Conservation (phyloP, 1,284 basidiomycete species). For the Phaffia rhodozyma region DNA sequence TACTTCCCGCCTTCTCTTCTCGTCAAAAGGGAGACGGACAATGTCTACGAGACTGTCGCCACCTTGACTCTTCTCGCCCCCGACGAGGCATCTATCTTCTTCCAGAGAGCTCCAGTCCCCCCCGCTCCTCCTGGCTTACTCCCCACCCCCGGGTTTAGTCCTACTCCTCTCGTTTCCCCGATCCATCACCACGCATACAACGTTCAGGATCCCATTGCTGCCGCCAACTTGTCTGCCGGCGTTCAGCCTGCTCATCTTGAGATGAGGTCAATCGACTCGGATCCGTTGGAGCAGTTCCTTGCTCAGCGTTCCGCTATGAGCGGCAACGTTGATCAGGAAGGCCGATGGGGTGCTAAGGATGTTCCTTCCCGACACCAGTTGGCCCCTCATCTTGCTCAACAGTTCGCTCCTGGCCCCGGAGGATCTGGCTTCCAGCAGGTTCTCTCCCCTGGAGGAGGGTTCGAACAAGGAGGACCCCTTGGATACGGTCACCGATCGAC, state of each 20-base stretch:
- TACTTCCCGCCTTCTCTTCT: conserved; percentile 81
- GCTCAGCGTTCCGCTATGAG: not conserved
- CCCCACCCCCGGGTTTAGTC: conserved; percentile 21
- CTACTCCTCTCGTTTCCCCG: conserved; percentile 17
- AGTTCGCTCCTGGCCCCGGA: conserved; percentile 10
- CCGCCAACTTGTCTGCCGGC: too few relatives aligned
- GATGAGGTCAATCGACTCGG: not conserved
- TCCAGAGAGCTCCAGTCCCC: conserved; percentile 29
- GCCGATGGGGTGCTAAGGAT: not conserved
- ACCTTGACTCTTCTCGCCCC: conserved; percentile 29
- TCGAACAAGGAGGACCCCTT: not conserved
- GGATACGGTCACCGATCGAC: conserved; percentile 1
- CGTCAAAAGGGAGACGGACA: conserved; percentile 54
- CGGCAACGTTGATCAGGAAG: not conserved
- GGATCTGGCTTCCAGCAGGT: conserved; percentile 8
- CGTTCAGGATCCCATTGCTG: not conserved
- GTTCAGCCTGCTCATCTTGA: too few relatives aligned
- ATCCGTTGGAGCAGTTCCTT: conserved; percentile 13
- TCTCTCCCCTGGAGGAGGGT: conserved; percentile 7
- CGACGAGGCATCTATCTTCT: conserved; percentile 32
- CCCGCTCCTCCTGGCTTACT: conserved; percentile 31
- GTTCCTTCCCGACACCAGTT: too few relatives aligned
- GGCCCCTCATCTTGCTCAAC: conserved; percentile 25
- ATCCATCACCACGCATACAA: not conserved
- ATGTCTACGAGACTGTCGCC: conserved; percentile 28